Percentiles rank a stretch among this genome's conserved stretches.
Conservation (phyloP, 1,284 basidiomycete genomes). For the Rhodotorula sp. region DNA sequence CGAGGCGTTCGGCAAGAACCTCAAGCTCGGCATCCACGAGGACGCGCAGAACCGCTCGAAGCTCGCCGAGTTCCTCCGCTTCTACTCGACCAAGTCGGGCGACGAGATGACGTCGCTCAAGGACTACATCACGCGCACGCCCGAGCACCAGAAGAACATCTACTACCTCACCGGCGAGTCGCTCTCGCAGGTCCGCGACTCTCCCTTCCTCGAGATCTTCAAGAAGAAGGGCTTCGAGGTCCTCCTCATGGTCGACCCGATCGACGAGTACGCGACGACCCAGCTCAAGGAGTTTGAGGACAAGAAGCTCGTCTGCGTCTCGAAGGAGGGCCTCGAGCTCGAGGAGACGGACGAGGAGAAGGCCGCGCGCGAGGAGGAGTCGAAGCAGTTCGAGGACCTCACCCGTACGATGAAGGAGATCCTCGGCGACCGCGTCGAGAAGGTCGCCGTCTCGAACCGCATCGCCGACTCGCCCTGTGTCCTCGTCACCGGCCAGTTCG, state of each 20-base stretch:
- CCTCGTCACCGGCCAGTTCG: slow-evolving; percentile 96
- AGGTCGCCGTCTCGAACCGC: slow-evolving; percentile 97
- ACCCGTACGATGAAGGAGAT: slow-evolving; percentile 97
- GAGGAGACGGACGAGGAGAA: slow-evolving; percentile 99
- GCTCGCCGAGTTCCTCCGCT: slow-evolving; percentile 98
- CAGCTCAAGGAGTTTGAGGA: slow-evolving; percentile 99
- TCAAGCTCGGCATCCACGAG: slow-evolving; percentile 99
- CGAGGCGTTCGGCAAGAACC: slow-evolving; percentile 63
- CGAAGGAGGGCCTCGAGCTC: slow-evolving; percentile 98
- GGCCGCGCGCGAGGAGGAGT: slow-evolving; percentile 83
- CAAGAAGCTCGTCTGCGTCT: slow-evolving; percentile 97
- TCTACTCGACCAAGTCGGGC: slow-evolving; percentile 91
- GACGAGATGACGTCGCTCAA: slow-evolving; percentile 95
- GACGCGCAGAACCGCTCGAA: slow-evolving; percentile 98
- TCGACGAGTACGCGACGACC: slow-evolving; percentile 95
- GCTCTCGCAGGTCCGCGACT: slow-evolving; percentile 83
- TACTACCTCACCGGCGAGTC: slow-evolving; percentile 99
- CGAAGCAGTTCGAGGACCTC: slow-evolving; percentile 78
- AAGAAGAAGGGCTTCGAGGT: slow-evolving; percentile 99
- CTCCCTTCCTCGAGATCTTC: slow-evolving; percentile 97
- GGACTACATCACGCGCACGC: slow-evolving; percentile 99
- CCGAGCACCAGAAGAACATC: slow-evolving; percentile 97
- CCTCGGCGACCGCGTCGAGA: slow-evolving; percentile 99
- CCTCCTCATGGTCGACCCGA: slow-evolving; percentile 94
- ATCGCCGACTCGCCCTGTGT: slow-evolving; percentile 94